A percentile compares a stretch with the other conserved stretches of the same genome.
These are phyloP conservation scores for Suhomyces wounanorum DNA, from an alignment of 1,139 yeast genomes.

Conservation along the genomic window DNA sequence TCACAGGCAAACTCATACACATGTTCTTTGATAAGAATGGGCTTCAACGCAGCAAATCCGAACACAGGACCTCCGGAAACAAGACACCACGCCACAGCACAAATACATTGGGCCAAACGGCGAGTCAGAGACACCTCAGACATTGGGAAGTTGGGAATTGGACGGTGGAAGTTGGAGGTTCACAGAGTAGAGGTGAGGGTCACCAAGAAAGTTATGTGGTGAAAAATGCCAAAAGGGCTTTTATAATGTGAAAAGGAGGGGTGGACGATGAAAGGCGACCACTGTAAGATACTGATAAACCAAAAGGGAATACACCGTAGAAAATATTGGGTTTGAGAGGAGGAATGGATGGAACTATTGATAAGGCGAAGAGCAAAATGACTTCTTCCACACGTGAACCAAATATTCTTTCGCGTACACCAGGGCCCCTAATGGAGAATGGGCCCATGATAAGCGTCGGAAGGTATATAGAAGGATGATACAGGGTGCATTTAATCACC, in stretches of 20 bases:
- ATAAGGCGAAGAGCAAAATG: not conserved
- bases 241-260: not conserved
- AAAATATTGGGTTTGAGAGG: not conserved
- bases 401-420: not conserved
- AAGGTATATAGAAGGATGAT: not conserved
- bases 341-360: not conserved
- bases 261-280: not conserved
- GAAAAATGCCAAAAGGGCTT: not conserved
- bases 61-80: conserved; percentile 50
- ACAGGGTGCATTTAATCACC: not conserved
- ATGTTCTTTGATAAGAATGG: conserved; percentile 40
- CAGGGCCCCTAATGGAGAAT: not conserved
- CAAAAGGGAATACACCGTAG: not conserved
- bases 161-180: no score
- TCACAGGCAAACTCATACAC: conserved; percentile 43
- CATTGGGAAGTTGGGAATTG: conserved; percentile 1
- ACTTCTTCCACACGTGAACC: not conserved
- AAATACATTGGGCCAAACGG: conserved; percentile 26
- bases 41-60: conserved; percentile 53
- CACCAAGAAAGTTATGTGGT: not conserved
- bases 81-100: conserved; percentile 48
- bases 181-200: not conserved
- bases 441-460: not conserved
- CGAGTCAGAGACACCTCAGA: conserved; percentile 22
- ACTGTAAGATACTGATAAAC: not conserved